Conservation (phyloP, 2,329 filamentous ascomycete genomes). For the Alternaria arbusti region DNA sequence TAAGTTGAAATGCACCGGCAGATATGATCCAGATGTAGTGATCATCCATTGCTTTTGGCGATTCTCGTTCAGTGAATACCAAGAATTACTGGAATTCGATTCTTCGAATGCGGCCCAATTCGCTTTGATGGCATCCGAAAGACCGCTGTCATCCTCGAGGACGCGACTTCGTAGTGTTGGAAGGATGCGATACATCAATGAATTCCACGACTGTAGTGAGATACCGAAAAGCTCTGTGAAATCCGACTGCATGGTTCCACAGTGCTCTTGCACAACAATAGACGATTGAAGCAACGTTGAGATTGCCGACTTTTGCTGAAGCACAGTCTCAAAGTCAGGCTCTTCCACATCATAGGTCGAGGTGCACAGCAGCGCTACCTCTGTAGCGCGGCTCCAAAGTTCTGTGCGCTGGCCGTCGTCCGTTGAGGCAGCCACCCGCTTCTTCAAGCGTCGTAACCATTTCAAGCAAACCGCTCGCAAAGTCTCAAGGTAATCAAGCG, state of each 20-base stretch:
- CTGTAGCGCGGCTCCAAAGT: slow-evolving; percentile 45
- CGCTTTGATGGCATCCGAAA: slow-evolving; percentile 22
- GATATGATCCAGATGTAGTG: slow-evolving; percentile 15
- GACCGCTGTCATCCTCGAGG: not conserved
- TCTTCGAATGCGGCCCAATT: slow-evolving; percentile 30
- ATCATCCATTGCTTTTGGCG: slow-evolving; percentile 43
- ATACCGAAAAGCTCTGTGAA: not conserved
- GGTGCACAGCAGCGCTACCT: slow-evolving; percentile 53
- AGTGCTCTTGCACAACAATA: slow-evolving; percentile 29
- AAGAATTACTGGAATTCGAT: slow-evolving; percentile 1
- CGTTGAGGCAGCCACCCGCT: slow-evolving; percentile 25
- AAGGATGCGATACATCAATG: slow-evolving; percentile 23
- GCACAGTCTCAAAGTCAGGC: slow-evolving; percentile 29
- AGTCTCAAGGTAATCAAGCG: slow-evolving; percentile 41
- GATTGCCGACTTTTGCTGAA: slow-evolving; percentile 27
- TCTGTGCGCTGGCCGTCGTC: slow-evolving; percentile 36
- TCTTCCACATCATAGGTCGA: slow-evolving; percentile 56
- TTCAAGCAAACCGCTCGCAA: slow-evolving; percentile 45
- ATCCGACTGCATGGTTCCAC: not conserved
- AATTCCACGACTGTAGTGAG: slow-evolving; percentile 25
- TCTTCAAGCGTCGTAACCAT: slow-evolving; percentile 51
- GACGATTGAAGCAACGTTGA: slow-evolving; percentile 28
- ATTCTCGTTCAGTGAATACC: slow-evolving; percentile 11
- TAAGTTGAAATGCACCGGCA: slow-evolving; percentile 54
- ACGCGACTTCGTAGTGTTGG: slow-evolving; percentile 10